Evolutionary conservation across 116 monocot species (phyloP), one percentile per base, ranked within the genome.

Genomic region (Papilionanthe hybrid): DNA sequence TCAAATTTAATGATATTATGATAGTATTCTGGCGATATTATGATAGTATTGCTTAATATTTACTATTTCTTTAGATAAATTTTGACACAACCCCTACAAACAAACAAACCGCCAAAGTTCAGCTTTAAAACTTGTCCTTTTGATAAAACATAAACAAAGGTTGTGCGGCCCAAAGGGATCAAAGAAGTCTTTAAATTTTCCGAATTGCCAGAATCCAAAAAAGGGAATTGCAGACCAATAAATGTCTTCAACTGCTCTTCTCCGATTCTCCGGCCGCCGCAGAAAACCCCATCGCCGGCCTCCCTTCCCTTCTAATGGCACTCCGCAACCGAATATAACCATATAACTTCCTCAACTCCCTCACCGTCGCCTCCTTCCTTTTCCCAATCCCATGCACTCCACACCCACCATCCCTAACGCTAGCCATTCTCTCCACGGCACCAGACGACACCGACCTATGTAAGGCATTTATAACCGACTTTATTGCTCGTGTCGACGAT

Each of bases 401-500:
- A 3, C 19, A 48, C 42, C 1, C 18, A 17, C 18, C 78, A 55
- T 63, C 43, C 57, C 43, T 49, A n/a, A n/a, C 78, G 13, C 66
- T 22, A 20, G 15, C 30, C 78, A 42, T 17, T 66, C 17, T 50
- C 17, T 29, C 29, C 32, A 77, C 55, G 9, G 75, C 81, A 18
- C 18, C 57, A 20, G 27, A 49, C 13, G 72, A 42, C 4, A 1
- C 42, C 8, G 48, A 48, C 23, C 28, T 18, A 5, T 48, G 66
- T 60, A 84, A 82, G 9, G 87, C 89, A 72, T 37, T 83, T 68
- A 93, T 87, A 11, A 96, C 84, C 0, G 87, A 80, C 83, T 89
- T 90, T 53, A 96, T 72, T 20, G 96, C 96, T 66, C 93, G 82
- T 82, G 83, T 90, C 7, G 96, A 87, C 1, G 96, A 90, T 0